phyloP scores from a whole-genome alignment of 2,329 filamentous ascomycete genomes.

The Aspergillus sp. region DNA sequence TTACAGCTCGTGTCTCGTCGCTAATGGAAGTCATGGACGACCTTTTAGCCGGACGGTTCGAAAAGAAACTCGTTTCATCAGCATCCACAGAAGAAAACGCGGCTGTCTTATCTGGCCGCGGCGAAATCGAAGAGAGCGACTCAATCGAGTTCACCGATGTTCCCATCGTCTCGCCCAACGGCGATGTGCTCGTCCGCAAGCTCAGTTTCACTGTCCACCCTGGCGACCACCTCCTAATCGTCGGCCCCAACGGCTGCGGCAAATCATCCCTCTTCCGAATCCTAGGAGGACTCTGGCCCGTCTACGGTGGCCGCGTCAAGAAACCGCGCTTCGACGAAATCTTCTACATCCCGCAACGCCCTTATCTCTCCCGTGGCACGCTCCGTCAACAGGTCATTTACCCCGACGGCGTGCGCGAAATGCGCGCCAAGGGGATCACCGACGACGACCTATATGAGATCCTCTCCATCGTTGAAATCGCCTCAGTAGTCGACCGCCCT shows the following conservation, averaged over 20 bases:
- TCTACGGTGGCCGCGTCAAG: conserved; percentile 89
- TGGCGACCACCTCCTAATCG: conserved; percentile 88
- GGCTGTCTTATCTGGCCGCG: conserved; percentile 77
- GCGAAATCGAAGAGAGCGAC: conserved; percentile 75
- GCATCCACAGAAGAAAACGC: conserved; percentile 79
- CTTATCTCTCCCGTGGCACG: conserved; percentile 86
- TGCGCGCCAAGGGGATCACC: conserved; percentile 79
- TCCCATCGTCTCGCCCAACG: conserved; percentile 95
- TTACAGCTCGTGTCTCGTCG: conserved; percentile 87
- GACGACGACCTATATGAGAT: conserved; percentile 78
- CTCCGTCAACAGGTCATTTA: conserved; percentile 98
- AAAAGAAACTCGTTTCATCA: conserved; percentile 94
- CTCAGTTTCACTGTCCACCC: conserved; percentile 84
- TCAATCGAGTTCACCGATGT: conserved; percentile 85
- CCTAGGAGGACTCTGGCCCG: conserved; percentile 92
- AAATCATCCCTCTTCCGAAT: conserved; percentile 97
- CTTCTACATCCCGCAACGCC: conserved; percentile 96
- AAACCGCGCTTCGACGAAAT: conserved; percentile 92
- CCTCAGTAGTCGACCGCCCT: conserved; percentile 75
- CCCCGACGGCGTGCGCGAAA: conserved; percentile 82
- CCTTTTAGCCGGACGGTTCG: conserved; percentile 82
- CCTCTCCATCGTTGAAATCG: conserved; percentile 76
- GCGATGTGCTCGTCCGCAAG: conserved; percentile 82
- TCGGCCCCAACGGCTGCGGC: conserved; percentile 95
- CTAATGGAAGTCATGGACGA: conserved; percentile 94